A percentile compares a stretch with the other conserved stretches of the same genome.
phyloP scores from a whole-genome alignment of 805 yeast species.

The Candida saitoana region DNA sequence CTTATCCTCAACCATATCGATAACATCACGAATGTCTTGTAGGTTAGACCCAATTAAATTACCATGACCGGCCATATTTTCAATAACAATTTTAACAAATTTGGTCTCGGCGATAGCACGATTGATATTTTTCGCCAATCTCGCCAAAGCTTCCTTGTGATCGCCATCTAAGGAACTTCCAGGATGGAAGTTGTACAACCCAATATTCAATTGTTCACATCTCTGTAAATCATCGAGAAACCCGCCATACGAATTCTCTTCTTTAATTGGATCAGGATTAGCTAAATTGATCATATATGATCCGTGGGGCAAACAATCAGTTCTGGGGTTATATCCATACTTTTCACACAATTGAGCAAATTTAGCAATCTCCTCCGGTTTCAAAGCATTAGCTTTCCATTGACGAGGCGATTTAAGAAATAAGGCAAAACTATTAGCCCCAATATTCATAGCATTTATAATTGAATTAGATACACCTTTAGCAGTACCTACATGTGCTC shows the following conservation, averaged over 20 bases:
- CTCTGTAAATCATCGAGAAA: constrained; percentile 82
- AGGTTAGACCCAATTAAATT: constrained; percentile 79
- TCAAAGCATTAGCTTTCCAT: constrained; percentile 82
- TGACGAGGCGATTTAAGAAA: constrained; percentile 86
- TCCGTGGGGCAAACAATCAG: constrained; percentile 90
- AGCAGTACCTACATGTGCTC: constrained; percentile 83
- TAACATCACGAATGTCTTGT: constrained; percentile 71
- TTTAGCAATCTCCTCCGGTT: constrained; percentile 59
- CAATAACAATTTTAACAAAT: constrained; percentile 84
- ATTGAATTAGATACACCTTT: constrained; percentile 80
- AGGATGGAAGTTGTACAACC: constrained; percentile 87
- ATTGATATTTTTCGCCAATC: constrained; percentile 77
- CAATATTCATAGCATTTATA: constrained; percentile 44
- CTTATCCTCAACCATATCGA: constrained; percentile 75
- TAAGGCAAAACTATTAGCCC: constrained; percentile 81
- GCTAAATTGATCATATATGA: constrained; percentile 91
- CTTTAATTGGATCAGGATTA: constrained; percentile 81
- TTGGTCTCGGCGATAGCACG: constrained; percentile 67
- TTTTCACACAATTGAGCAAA: constrained; percentile 63
- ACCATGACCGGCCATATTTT: constrained; percentile 98
- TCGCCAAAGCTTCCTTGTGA: constrained; percentile 57
- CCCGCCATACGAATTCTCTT: constrained; percentile 67
- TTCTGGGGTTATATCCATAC: constrained; percentile 64
- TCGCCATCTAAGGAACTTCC: constrained; percentile 79
- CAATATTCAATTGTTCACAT: constrained; percentile 82